Evolutionary conservation across 441 rosid species (phyloP).

Genomic region (Oxalis stricta): DNA sequence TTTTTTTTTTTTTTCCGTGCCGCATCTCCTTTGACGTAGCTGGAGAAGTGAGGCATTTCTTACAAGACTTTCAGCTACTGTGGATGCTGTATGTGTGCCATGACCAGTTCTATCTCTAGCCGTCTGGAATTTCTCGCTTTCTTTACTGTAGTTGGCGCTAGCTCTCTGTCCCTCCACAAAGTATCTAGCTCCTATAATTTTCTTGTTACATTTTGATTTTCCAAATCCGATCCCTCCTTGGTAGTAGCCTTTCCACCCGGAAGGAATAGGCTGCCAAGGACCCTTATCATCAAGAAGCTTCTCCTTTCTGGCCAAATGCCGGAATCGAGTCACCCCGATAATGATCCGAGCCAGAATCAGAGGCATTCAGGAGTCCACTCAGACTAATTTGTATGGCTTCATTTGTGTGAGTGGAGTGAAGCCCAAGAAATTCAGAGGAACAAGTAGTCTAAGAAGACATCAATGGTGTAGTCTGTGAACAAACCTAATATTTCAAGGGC

Average conservation of each 20-base stretch:
- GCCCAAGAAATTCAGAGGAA: constrained; percentile 18
- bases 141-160: neutral
- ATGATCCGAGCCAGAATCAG: constrained; percentile 14
- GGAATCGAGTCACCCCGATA: constrained; percentile 22
- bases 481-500: constrained; percentile 13
- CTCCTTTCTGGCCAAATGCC: constrained; percentile 23
- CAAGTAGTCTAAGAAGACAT: constrained; percentile 20
- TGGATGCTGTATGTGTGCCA: constrained; percentile 28
- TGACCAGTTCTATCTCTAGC: constrained; percentile 20
- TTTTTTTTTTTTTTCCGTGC: too few species aligned
- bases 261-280: constrained; percentile 19
- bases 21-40: constrained; percentile 17
- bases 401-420: neutral
- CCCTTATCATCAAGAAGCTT: constrained; percentile 23
- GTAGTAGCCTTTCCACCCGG: constrained; percentile 23
- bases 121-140: neutral
- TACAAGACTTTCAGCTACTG: constrained; percentile 12
- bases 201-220: constrained; percentile 17
- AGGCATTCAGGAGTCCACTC: neutral
- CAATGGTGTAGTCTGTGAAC: constrained; percentile 8
- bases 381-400: too few species aligned
- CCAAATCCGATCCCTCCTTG: constrained; percentile 8
- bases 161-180: neutral
- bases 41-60: constrained; percentile 11
- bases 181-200: constrained; percentile 21